phyloP scores from a whole-genome alignment of 371 early-diverging fungal genomes.

The Conidiobolus incongruus region DNA sequence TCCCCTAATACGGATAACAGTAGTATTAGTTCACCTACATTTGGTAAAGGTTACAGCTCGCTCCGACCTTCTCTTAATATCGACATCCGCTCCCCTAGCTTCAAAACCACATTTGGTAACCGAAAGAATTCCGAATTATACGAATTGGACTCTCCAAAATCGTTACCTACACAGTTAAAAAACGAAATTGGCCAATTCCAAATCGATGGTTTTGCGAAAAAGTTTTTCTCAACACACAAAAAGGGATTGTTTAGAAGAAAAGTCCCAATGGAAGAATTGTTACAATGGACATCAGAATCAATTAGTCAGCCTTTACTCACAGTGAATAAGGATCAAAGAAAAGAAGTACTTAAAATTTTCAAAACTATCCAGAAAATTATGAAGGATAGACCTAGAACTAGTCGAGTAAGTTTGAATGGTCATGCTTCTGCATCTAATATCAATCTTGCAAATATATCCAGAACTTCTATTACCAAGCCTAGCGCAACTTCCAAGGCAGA shows the following conservation, averaged over 20 bases:
- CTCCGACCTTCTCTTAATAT: not conserved
- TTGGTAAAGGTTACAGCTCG: too few species aligned
- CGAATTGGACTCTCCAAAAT: constrained; percentile 3
- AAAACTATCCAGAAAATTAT: constrained; percentile 62
- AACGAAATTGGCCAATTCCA: constrained; percentile 55
- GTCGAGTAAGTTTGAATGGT: constrained; percentile 2
- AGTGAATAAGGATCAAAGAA: constrained; percentile 46
- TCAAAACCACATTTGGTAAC: too few species aligned
- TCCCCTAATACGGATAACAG: too few species aligned
- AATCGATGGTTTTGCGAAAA: constrained; percentile 79
- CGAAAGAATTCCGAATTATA: too few species aligned
- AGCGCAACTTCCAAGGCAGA: too few species aligned
- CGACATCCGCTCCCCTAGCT: too few species aligned
- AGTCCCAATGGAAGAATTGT: constrained; percentile 73
- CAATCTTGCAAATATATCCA: too few species aligned
- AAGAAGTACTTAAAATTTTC: constrained; percentile 72
- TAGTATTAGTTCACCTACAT: too few species aligned
- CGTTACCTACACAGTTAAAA: constrained; percentile 34
- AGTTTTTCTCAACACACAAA: constrained; percentile 77
- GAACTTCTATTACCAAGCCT: too few species aligned
- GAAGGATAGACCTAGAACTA: constrained; percentile 34
- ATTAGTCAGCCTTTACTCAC: constrained; percentile 58
- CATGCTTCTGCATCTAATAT: too few species aligned
- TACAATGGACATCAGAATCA: constrained; percentile 44
- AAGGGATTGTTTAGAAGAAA: constrained; percentile 60